phyloP scores from a whole-genome alignment of 768 basidiomycete species.

The Steccherinum ochraceum region DNA sequence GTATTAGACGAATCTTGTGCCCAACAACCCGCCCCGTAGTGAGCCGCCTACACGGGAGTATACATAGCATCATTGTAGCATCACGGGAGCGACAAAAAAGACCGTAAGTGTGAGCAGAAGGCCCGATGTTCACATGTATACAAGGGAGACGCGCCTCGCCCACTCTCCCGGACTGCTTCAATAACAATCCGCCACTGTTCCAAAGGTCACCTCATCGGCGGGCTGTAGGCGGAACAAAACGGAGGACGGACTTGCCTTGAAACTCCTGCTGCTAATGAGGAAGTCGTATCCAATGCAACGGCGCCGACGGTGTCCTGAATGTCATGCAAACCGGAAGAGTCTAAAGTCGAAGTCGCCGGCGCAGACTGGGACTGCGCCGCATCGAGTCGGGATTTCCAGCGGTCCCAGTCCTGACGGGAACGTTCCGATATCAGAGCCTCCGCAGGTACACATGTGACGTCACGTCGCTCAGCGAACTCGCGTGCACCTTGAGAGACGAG shows the following conservation, averaged over 20 bases:
- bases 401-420: slow-evolving; percentile 49
- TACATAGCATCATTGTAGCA: neutral
- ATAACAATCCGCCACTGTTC: slow-evolving; percentile 67
- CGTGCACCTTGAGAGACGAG: slow-evolving; percentile 58
- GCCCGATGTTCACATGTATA: neutral
- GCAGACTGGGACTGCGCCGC: neutral
- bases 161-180: slow-evolving; percentile 67
- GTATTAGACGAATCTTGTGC: slow-evolving; percentile 25
- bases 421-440: slow-evolving; percentile 43
- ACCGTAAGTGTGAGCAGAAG: too few relatives aligned
- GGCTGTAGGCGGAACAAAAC: neutral
- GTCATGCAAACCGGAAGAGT: slow-evolving; percentile 18
- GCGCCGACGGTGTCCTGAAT: slow-evolving; percentile 83
- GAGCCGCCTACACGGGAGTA: slow-evolving; percentile 45
- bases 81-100: neutral
- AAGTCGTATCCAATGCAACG: slow-evolving; percentile 43
- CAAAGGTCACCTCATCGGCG: neutral
- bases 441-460: slow-evolving; percentile 30
- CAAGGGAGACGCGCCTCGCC: slow-evolving; percentile 55
- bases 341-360: neutral
- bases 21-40: slow-evolving; percentile 77
- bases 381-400: slow-evolving; percentile 49
- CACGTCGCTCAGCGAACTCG: slow-evolving; percentile 38
- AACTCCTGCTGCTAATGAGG: slow-evolving; percentile 60
- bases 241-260: slow-evolving; percentile 48